These are phyloP conservation scores for Pythium pyrilobum DNA, from an alignment of 352 stramenopile genomes.

Conservation along the genomic window DNA sequence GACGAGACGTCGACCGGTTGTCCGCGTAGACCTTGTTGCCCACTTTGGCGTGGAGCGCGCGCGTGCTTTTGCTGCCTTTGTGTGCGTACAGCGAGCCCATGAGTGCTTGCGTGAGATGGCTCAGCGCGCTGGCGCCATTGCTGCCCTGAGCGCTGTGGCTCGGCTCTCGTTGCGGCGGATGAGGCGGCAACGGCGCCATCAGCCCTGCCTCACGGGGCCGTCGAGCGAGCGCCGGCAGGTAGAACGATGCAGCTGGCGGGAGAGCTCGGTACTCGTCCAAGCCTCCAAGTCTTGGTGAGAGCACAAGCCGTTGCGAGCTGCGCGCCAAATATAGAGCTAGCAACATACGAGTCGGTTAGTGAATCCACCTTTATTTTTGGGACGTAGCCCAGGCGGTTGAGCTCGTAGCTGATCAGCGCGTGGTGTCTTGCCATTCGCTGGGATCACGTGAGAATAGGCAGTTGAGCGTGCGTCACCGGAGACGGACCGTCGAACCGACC, in stretches of 20 bases:
- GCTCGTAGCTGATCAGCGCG: constrained; percentile 2
- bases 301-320: too few species aligned
- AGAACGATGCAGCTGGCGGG: too few species aligned
- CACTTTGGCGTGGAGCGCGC: neutral
- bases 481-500: too few species aligned
- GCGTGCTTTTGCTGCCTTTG: constrained; percentile 6
- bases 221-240: neutral
- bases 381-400: constrained; percentile 4
- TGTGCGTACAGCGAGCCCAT: constrained; percentile 6
- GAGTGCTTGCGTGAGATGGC: constrained; percentile 8
- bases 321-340: too few species aligned
- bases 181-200: constrained; percentile 6
- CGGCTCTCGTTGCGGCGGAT: neutral
- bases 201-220: neutral
- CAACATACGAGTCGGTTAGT: too few species aligned
- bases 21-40: constrained; percentile 12
- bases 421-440: neutral
- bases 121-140: constrained; percentile 1
- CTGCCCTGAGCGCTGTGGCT: neutral
- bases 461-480: too few species aligned
- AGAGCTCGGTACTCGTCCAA: too few species aligned
- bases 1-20: constrained; percentile 6
- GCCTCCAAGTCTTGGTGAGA: too few species aligned
- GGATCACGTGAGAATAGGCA: too few species aligned
- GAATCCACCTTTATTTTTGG: too few species aligned